Conservation (phyloP, 1,139 yeast species). For the Trichomonascaceae sp. region DNA sequence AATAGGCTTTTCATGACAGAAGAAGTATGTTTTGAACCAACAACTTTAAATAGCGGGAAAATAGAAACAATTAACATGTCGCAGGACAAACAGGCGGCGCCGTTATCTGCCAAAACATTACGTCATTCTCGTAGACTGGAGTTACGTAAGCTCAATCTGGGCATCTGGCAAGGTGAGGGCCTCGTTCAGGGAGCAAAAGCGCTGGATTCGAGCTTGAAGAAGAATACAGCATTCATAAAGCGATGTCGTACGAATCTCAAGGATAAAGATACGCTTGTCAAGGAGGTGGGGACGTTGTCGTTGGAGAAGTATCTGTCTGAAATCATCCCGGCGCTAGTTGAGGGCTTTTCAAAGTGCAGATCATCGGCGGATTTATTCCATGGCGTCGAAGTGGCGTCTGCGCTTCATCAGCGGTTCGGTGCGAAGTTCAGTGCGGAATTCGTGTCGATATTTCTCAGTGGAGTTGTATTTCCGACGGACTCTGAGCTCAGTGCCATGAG, state of each 20-base stretch:
- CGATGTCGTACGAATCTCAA: conserved; percentile 55
- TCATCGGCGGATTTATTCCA: conserved; percentile 54
- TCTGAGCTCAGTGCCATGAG: conserved; percentile 31
- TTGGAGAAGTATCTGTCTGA: conserved; percentile 76
- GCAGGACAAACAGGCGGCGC: neutral
- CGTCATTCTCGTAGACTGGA: neutral
- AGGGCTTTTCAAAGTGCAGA: conserved; percentile 51
- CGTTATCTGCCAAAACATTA: neutral
- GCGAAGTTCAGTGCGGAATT: conserved; percentile 48
- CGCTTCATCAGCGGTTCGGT: conserved; percentile 70
- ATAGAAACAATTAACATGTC: neutral
- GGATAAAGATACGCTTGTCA: conserved; percentile 47
- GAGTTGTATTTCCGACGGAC: conserved; percentile 39
- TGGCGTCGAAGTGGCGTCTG: conserved; percentile 62
- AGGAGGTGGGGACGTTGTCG: conserved; percentile 58
- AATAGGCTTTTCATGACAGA: conserved; percentile 1
- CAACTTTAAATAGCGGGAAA: neutral
- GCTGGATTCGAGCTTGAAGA: conserved; percentile 74
- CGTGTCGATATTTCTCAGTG: conserved; percentile 43
- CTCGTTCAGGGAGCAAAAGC: conserved; percentile 20
- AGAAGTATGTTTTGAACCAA: neutral
- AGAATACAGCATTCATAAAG: conserved; percentile 75
- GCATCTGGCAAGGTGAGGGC: conserved; percentile 1
- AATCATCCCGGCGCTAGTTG: conserved; percentile 55
- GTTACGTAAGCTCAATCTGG: neutral